phyloP scores from a whole-genome alignment of 2,329 filamentous ascomycete genomes.

The Pezicula carpinea region DNA sequence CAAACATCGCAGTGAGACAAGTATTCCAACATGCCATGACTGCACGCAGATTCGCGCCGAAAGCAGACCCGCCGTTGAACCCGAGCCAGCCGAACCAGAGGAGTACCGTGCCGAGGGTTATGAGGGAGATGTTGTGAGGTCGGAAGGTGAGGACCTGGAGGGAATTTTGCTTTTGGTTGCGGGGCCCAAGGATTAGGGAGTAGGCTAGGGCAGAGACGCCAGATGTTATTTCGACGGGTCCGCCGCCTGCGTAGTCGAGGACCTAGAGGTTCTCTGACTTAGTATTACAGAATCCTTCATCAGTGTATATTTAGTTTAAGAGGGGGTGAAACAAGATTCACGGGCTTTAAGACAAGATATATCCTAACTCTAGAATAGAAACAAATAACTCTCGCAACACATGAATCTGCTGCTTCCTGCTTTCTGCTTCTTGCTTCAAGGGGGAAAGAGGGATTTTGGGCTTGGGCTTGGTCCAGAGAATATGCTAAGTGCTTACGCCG shows the following conservation, averaged over 20 bases:
- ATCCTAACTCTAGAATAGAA: too few relatives aligned
- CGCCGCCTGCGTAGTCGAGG: slow-evolving; percentile 88
- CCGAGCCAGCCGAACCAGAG: slow-evolving; percentile 97
- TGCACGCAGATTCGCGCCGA: slow-evolving; percentile 86
- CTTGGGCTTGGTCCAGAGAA: too few relatives aligned
- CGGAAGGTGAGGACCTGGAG: slow-evolving; percentile 99
- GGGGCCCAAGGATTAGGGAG: slow-evolving; percentile 86
- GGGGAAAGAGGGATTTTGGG: too few relatives aligned
- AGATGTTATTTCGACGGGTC: slow-evolving; percentile 90
- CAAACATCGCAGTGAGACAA: slow-evolving; percentile 87
- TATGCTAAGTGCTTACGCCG: too few relatives aligned
- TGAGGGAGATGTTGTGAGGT: slow-evolving; percentile 93
- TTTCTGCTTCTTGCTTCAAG: too few relatives aligned
- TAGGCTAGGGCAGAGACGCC: slow-evolving; percentile 88
- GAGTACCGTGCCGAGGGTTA: slow-evolving; percentile 85
- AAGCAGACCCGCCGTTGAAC: slow-evolving; percentile 94
- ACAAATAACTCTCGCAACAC: too few relatives aligned
- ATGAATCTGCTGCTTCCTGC: too few relatives aligned
- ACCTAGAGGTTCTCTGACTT: too few relatives aligned
- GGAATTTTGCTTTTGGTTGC: slow-evolving; percentile 94
- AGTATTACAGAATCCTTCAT: too few relatives aligned
- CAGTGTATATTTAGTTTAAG: too few relatives aligned
- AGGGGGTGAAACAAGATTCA: too few relatives aligned
- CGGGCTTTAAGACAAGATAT: too few relatives aligned
- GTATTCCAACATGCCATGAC: slow-evolving; percentile 96